Percentiles rank a stretch among this genome's conserved stretches.
These are phyloP conservation scores for Botrytis pseudocinerea DNA, from an alignment of 2,329 filamentous ascomycete genomes.

Conservation along the genomic window DNA sequence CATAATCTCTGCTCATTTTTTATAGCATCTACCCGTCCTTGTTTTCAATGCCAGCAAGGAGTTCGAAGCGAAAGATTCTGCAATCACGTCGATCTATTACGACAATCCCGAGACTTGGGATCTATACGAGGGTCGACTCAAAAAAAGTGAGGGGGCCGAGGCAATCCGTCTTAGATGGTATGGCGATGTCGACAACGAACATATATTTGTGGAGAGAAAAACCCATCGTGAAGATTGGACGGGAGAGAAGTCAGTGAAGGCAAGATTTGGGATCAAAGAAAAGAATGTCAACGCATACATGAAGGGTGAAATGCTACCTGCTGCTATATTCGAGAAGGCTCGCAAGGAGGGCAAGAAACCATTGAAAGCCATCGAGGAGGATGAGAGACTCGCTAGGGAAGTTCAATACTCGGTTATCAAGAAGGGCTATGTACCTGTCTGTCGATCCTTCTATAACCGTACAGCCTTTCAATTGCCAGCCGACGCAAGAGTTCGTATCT, in stretches of 20 bases:
- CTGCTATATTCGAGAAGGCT: conserved; percentile 93
- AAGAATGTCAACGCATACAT: conserved; percentile 96
- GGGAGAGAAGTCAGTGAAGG: conserved; percentile 97
- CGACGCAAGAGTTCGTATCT: conserved; percentile 93
- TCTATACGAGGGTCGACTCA: conserved; percentile 87
- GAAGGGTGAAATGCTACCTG: conserved; percentile 78
- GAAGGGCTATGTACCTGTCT: conserved; percentile 83
- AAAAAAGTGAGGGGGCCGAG: conserved; percentile 97
- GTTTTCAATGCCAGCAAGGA: conserved; percentile 98
- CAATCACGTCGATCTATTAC: conserved; percentile 98
- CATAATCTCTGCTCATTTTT: conserved; percentile 29
- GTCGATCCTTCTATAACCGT: conserved; percentile 95
- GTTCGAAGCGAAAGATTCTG: conserved; percentile 85
- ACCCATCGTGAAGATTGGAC: conserved; percentile 99
- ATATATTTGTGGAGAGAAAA: conserved; percentile 95
- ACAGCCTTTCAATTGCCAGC: conserved; percentile 97
- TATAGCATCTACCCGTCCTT: conserved; percentile 83
- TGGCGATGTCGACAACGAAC: conserved; percentile 91
- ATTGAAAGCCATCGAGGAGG: conserved; percentile 84
- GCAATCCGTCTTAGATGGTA: conserved; percentile 97
- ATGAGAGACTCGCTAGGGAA: conserved; percentile 86
- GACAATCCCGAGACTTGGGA: conserved; percentile 95
- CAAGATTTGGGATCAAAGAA: conserved; percentile 91
- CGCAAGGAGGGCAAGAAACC: conserved; percentile 94
- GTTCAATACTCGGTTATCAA: conserved; percentile 92